Base-by-base conservation (phyloP, 495 filamentous ascomycete species). In the Penicillium pancosmium region DNA sequence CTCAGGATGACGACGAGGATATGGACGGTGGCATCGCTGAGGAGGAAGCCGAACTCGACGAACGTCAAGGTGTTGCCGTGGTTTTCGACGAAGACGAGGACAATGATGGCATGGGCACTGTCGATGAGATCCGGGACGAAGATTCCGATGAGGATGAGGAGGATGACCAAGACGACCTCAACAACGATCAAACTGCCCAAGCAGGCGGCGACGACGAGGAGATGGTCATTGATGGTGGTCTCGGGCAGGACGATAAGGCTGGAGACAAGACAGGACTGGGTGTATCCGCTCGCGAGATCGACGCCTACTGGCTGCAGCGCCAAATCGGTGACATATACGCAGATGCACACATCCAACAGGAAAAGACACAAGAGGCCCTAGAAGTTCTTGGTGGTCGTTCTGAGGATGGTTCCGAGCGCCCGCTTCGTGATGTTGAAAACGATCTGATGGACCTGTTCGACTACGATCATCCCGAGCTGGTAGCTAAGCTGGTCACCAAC, bases 381-480 rank as follows among this genome's bases (percentile, higher is more conserved):
- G 84, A 89, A 33, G 93, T 94, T 41, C 79, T 99, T 18, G 86
- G 86, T 33, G 91, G 87, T 5, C 79, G 84, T 27, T 80, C 86
- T 1, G 92, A 95, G 34, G 89, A 95, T 62, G 89, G 87, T 11
- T 87, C 92, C 54, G 90, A 93, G 62, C 90, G 86, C 64, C 82
- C 89, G 11, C 76, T 96, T 19, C 87, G 93, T 61, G 93, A 99
- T 61, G 91, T 97, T 60, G 94, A 99, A 69, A 99, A 99, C 68
- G 95, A 98, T 52, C 78, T 99, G 51, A 97, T 97, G 88, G 95
- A 97, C 66, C 84, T 98, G 0, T 96, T 99, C 60, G 93, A 98
- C 64, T 99, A 95, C 64, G 94, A 98, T 66, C 88, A 97, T 68
- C 91, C 94, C 53, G 93, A 97, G 47, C 82, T 97, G 44, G 94